Evolutionary conservation across 148 eudicot species (phyloP).

Genomic region (Vaccinium vitisidaea): DNA sequence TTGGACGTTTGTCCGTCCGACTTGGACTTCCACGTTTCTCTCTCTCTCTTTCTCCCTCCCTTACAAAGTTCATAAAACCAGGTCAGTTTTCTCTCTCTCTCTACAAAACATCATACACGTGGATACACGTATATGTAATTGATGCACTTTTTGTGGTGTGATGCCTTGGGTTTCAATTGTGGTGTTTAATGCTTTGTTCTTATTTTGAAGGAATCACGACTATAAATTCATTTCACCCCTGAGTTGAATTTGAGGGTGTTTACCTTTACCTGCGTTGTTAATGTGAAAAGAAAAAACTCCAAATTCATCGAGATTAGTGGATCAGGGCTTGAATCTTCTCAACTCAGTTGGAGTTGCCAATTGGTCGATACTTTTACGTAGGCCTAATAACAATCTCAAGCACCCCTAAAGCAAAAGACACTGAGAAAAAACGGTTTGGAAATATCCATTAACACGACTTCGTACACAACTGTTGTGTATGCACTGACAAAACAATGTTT

Average conservation of each 20-base stretch:
- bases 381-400: background rate
- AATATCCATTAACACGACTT: background rate
- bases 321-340: constrained; percentile 7
- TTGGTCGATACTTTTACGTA: background rate
- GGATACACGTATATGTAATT: too few relatives aligned
- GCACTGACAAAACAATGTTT: background rate
- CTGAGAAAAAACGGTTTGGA: background rate
- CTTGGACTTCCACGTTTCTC: constrained; percentile 29
- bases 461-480: background rate
- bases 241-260: background rate
- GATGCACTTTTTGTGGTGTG: too few relatives aligned
- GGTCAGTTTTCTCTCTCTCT: constrained; percentile 19
- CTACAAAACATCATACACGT: background rate
- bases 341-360: background rate
- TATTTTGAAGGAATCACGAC: background rate
- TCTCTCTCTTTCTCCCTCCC: background rate
- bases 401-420: background rate
- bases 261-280: background rate
- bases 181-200: background rate
- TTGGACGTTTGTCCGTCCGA: constrained; percentile 23
- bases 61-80: constrained; percentile 15
- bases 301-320: background rate
- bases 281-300: background rate
- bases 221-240: background rate
- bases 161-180: background rate